phyloP scores from a whole-genome alignment of 2,329 filamentous ascomycete genomes.

The Aphanocladium album region DNA sequence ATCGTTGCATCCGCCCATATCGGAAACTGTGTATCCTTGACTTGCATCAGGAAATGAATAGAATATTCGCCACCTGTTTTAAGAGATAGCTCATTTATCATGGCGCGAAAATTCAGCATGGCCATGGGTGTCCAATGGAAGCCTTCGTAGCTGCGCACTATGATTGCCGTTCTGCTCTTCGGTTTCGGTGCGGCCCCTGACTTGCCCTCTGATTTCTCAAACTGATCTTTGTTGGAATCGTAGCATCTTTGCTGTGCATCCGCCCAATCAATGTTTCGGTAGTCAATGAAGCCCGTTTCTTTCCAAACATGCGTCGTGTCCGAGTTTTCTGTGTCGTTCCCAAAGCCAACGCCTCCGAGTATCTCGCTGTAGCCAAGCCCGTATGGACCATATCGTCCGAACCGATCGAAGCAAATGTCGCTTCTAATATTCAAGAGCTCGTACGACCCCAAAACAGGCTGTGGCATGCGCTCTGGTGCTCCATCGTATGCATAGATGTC shows the following conservation, averaged over 20 bases:
- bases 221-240: slow-evolving; percentile 59
- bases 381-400: slow-evolving; percentile 78
- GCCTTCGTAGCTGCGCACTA: slow-evolving; percentile 75
- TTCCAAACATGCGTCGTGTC: slow-evolving; percentile 58
- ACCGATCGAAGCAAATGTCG: slow-evolving; percentile 83
- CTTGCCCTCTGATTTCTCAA: slow-evolving; percentile 30
- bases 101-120: slow-evolving; percentile 72
- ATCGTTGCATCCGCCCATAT: slow-evolving; percentile 71
- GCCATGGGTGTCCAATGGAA: slow-evolving; percentile 74
- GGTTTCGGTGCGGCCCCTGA: slow-evolving; percentile 19
- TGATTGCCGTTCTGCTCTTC: slow-evolving; percentile 63
- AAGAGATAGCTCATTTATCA: slow-evolving; percentile 73
- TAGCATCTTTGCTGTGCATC: slow-evolving; percentile 50
- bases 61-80: slow-evolving; percentile 75
- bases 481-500: slow-evolving; percentile 65
- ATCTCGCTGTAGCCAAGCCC: slow-evolving; percentile 72
- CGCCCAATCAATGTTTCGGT: slow-evolving; percentile 50
- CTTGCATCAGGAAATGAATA: slow-evolving; percentile 78
- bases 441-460: slow-evolving; percentile 73
- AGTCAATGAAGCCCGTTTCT: slow-evolving; percentile 51
- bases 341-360: slow-evolving; percentile 66
- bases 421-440: slow-evolving; percentile 66
- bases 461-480: slow-evolving; percentile 69
- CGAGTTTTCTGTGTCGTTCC: slow-evolving; percentile 64
- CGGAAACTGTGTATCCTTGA: slow-evolving; percentile 70